phyloP scores from a whole-genome alignment of 1,284 basidiomycete species.

The Rhodotorula sp. region DNA sequence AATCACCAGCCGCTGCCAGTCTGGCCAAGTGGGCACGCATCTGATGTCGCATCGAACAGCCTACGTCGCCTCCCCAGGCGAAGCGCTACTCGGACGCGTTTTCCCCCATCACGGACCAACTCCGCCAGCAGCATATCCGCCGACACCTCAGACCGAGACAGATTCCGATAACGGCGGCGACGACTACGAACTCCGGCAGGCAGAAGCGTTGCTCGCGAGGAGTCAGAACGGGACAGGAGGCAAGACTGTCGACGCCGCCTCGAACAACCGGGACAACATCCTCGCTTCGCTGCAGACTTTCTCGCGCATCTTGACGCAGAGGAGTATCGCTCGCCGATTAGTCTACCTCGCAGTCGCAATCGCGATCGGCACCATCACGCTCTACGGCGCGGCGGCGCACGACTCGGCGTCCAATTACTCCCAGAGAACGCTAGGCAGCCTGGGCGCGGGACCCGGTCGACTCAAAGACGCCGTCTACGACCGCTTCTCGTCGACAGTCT shows the following conservation, averaged over 20 bases:
- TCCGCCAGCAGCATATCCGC: background rate
- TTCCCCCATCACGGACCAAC: background rate
- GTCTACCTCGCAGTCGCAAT: background rate
- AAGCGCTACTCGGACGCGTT: background rate
- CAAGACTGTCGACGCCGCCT: no score
- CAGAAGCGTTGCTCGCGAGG: background rate
- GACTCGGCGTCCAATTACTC: background rate
- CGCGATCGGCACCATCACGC: background rate
- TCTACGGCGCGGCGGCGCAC: background rate
- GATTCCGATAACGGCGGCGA: background rate
- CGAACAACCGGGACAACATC: background rate
- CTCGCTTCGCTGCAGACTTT: background rate
- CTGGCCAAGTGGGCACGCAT: no score
- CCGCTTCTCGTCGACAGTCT: background rate
- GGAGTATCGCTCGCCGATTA: background rate
- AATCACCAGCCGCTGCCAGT: no score
- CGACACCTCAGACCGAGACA: background rate
- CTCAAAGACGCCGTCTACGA: slow-evolving; percentile 1
- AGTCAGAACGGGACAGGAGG: background rate
- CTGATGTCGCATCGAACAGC: background rate
- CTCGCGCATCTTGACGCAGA: background rate
- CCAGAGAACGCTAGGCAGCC: background rate
- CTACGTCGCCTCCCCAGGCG: background rate
- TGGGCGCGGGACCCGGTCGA: background rate
- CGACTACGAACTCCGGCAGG: background rate